These are phyloP conservation scores for Chernovozyma aurita DNA, from an alignment of 1,139 yeast species.

Conservation along the genomic window DNA sequence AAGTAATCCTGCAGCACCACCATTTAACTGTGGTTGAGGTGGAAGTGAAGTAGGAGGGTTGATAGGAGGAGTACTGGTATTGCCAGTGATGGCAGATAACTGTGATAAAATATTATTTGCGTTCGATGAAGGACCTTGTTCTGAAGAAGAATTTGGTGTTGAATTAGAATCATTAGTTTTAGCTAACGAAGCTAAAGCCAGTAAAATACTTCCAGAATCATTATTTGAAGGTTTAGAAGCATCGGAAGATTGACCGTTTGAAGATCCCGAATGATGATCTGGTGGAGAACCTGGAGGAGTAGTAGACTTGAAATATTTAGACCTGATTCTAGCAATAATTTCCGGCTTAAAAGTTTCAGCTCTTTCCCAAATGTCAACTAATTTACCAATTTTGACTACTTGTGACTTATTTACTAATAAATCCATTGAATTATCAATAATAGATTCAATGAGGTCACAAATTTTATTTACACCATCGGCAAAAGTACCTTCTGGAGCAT, in stretches of 20 bases:
- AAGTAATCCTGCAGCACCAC: slow-evolving; percentile 11
- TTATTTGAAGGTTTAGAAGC: slow-evolving; percentile 14
- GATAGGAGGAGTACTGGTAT: slow-evolving; percentile 8
- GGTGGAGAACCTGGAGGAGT: slow-evolving; percentile 51
- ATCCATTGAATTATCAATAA: slow-evolving; percentile 57
- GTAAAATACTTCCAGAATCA: slow-evolving; percentile 58
- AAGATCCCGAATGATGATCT: no score
- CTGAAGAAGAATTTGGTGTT: slow-evolving; percentile 21
- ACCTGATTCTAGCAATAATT: slow-evolving; percentile 50
- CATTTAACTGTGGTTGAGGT: slow-evolving; percentile 11
- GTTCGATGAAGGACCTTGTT: slow-evolving; percentile 21
- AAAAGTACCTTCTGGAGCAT: slow-evolving; percentile 65
- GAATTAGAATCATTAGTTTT: slow-evolving; percentile 26
- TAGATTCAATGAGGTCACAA: slow-evolving; percentile 52
- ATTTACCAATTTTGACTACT: slow-evolving; percentile 70
- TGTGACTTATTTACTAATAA: slow-evolving; percentile 49
- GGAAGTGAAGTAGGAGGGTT: slow-evolving; percentile 6
- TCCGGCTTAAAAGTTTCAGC: slow-evolving; percentile 69
- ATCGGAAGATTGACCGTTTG: no score
- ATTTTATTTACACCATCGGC: slow-evolving; percentile 69
- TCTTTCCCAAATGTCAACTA: slow-evolving; percentile 90
- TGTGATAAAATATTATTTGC: slow-evolving; percentile 42
- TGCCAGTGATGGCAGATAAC: slow-evolving; percentile 40
- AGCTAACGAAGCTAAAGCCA: slow-evolving; percentile 60
- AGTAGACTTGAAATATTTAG: slow-evolving; percentile 53